Evolutionary conservation across 306 rosid genomes (phyloP), one percentile per base, ranked within the genome.

Genomic region (Notholithocarpus densiflorus): DNA sequence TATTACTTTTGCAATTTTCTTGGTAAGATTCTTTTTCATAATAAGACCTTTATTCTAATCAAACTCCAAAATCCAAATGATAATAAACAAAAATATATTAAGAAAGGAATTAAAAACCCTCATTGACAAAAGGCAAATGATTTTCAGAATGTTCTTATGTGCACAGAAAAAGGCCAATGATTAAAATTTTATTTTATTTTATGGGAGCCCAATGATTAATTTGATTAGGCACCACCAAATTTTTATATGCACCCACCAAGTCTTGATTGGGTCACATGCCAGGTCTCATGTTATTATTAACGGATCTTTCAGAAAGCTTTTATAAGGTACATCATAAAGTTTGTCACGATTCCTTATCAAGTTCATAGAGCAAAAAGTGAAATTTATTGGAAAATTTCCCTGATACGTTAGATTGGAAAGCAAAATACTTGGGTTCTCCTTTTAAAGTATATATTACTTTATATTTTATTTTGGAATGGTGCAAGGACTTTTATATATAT

Each of bases 201-300:
- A 37, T 37, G 45, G 45, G 45, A 23, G 1, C 34, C 29, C 83
- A 83, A 84, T 82, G 83, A 87, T 89, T 87, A 86, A 80, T 80
- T 82, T 60, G 83, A 83, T 89, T 61, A 19, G 72, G 40, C 75
- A 80, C 80, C 77, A 79, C 88, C 87, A 71, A 69, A 68, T 76
- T 81, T 84, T 82, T 76, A 76, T 69, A 56, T 37, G 72, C 69
- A 64, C 75, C 76, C 64, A 77, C 51, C 26, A 80, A 61, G 52
- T 34, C 48, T 84, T 79, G 84, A 84, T 82, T 34, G 77, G 79
- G 82, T 88, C 89, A 89, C 94, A 89, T 91, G 94, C 89, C 78
- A 27, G 56, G 73, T 75, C 75, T 56, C 69, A 87, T 84, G 84
- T 89, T 80, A 72, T 79, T 45, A 17, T 68, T 68, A 40, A 19